Evolutionary conservation across 495 filamentous ascomycete species (phyloP), one percentile per base, ranked within the genome.

Genomic region (Neurospora sp.): DNA sequence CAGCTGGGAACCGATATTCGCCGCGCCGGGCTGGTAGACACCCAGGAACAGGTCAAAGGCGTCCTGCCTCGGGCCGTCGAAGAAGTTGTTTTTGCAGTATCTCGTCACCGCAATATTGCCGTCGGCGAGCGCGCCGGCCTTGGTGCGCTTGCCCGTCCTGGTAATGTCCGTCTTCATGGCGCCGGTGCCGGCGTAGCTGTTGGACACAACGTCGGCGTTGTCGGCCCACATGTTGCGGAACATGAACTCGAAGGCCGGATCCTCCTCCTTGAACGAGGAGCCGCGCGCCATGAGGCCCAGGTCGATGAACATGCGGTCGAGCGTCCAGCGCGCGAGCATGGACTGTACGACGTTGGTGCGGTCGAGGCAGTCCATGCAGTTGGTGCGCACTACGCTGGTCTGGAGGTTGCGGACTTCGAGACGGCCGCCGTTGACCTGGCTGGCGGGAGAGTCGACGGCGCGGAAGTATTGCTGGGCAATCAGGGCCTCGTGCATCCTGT

Each of bases 281-380:
- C 93, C 93, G 8, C 86, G 84, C 20, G 86, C 79, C 42, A 98
- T 85, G 69, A 96, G 82, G 38, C 92, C 93, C 12, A 94, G 84
- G 76, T 98, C 96, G 69, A 87, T 87, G 41, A 99, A 88, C 82
- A 97, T 94, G 44, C 92, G 89, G 70, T 92, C 94, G n/a, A 98
- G 82, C 14, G 90, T 91, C 88, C 89, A 94, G 70, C 94, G 91
- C 22, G 91, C 96, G 22, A 99, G 86, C 91, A 97, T 96, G 78
- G 92, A 96, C 80, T 99, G 96, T 3, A 99, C 92, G 11, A 99
- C 94, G 79, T 99, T 99, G 69, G 96, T 99, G 70, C 96, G 93
- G 82, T 99, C 96, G 12, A 99, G 87, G 76, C 96, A 99, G 83
- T 99, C 96, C 96, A 99, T 98, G 82, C 96, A 99, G 78, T 99